These are phyloP conservation scores for Artemisia annua DNA, from an alignment of 129 eudicot genomes.

Conservation along the genomic window DNA sequence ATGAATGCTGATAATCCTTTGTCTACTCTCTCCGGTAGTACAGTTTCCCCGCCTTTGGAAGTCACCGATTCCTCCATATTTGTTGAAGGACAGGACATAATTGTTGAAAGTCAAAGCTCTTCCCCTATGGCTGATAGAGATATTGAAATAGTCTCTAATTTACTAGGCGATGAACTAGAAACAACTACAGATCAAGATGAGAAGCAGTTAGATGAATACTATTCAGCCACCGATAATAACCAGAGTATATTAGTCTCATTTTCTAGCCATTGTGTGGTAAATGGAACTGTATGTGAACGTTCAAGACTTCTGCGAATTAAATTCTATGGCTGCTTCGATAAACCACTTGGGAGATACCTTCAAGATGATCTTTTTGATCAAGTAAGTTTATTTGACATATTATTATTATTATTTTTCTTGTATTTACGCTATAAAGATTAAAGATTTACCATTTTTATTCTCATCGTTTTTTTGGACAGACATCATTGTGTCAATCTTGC, in stretches of 20 bases:
- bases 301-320: conserved; percentile 76
- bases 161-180: conserved; percentile 31
- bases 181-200: conserved; percentile 25
- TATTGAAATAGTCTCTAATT: conserved; percentile 18
- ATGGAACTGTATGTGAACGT: conserved; percentile 92
- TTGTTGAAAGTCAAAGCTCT: conserved; percentile 10
- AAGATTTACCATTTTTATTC: neutral
- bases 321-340: conserved; percentile 85
- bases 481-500: conserved; percentile 64
- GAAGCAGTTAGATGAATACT: conserved; percentile 38
- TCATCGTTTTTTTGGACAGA: conserved; percentile 38
- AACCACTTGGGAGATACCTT: conserved; percentile 92
- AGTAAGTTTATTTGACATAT: conserved; percentile 36
- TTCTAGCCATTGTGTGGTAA: conserved; percentile 78
- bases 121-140: conserved; percentile 20
- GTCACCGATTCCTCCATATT: conserved; percentile 15
- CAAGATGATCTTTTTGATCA: conserved; percentile 89
- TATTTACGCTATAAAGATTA: neutral
- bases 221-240: conserved; percentile 54
- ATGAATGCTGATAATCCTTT: conserved; percentile 33
- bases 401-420: conserved; percentile 4
- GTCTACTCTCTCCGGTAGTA: conserved; percentile 27
- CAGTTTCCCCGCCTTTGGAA: conserved; percentile 11
- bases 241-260: conserved; percentile 89
- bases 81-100: neutral